Evolutionary conservation across 768 basidiomycete genomes (phyloP).

Genomic region (Leucocoprinus birnbaumii): DNA sequence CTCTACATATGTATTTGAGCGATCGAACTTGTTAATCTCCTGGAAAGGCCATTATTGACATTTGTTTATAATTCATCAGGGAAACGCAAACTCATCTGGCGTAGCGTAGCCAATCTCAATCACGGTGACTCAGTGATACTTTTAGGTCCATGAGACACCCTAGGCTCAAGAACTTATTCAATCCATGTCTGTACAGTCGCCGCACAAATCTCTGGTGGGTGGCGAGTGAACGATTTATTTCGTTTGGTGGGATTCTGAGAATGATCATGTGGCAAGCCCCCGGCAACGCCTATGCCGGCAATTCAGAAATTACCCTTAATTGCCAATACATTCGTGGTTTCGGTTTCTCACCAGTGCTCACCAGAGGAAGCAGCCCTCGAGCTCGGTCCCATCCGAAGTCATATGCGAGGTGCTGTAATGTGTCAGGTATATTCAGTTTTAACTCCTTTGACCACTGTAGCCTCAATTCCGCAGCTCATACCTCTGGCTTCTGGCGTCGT

Average conservation of each 20-base stretch:
- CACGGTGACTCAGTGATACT: not conserved
- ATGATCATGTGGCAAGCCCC: constrained; percentile 4
- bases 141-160: no score
- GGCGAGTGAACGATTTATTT: not conserved
- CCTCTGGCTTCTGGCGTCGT: no score
- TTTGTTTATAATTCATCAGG: constrained; percentile 19
- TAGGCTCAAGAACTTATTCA: not conserved
- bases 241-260: no score
- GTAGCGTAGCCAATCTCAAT: no score
- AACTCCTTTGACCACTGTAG: no score
- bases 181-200: not conserved
- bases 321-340: not conserved
- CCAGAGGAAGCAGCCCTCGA: not conserved
- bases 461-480: not conserved
- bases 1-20: constrained; percentile 3
- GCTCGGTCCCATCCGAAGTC: no score
- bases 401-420: no score
- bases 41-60: not conserved
- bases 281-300: constrained; percentile 3
- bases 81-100: not conserved
- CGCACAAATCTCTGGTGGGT: not conserved
- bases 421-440: no score
- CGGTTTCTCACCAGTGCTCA: not conserved
- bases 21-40: not conserved
- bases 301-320: not conserved